Percentiles rank a stretch among this genome's conserved stretches.
Conservation (phyloP, 225 moss, liverwort and hornwort species). For the Climacium dendroides region DNA sequence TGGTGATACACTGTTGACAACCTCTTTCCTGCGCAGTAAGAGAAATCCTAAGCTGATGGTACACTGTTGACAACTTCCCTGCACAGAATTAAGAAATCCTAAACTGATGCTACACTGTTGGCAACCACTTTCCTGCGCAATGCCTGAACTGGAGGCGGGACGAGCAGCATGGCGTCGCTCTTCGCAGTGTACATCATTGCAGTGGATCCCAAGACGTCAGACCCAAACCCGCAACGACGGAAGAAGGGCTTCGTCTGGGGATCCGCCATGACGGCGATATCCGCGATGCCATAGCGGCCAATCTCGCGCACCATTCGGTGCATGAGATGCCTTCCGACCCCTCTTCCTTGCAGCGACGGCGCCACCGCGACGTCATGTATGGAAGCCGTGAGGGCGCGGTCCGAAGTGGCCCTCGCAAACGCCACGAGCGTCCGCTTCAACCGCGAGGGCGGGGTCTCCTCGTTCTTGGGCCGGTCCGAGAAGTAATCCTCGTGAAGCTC, state of each 20-base stretch:
- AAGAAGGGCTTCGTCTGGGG: slow-evolving; percentile 61
- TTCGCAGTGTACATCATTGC: slow-evolving; percentile 75
- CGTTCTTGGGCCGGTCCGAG: slow-evolving; percentile 9
- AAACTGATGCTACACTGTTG: slow-evolving; percentile 6
- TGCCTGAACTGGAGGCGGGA: slow-evolving; percentile 4
- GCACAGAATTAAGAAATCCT: neutral
- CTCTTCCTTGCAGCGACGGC: slow-evolving; percentile 67
- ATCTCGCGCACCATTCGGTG: slow-evolving; percentile 66
- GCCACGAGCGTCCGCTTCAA: slow-evolving; percentile 46
- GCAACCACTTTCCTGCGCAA: neutral
- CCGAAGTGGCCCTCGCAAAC: slow-evolving; percentile 84
- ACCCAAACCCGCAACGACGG: slow-evolving; percentile 57
- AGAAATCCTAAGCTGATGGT: slow-evolving; percentile 5
- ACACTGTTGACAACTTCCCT: neutral
- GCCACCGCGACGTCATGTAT: slow-evolving; percentile 89
- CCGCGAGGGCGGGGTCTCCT: neutral
- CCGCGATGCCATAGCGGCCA: slow-evolving; percentile 51
- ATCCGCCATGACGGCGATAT: slow-evolving; percentile 59
- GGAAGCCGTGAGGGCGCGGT: slow-evolving; percentile 71
- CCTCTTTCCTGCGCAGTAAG: neutral
- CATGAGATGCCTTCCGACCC: slow-evolving; percentile 61
- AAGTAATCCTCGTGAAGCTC: slow-evolving; percentile 36
- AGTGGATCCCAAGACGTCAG: slow-evolving; percentile 66
- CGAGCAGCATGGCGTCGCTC: neutral
- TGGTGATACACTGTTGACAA: neutral